Evolutionary conservation across 345 rosid genomes (phyloP).

Genomic region (Syzygium aromaticum): DNA sequence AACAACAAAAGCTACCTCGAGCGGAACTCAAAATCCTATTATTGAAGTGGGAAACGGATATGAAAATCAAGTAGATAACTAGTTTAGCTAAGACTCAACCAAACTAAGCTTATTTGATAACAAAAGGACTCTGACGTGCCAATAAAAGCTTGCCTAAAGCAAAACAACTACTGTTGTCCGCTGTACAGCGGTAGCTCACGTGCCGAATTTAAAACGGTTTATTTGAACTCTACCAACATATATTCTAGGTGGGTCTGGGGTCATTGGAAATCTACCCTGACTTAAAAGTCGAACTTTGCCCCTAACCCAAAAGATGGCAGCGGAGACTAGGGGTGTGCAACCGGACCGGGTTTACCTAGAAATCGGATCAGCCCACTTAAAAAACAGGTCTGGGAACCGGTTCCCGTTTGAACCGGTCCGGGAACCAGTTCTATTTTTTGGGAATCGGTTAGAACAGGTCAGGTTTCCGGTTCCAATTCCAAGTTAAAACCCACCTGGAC

Average conservation of each 20-base stretch:
- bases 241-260: not conserved
- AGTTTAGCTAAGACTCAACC: not conserved
- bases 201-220: not conserved
- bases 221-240: not conserved
- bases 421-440: no score
- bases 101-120: not conserved
- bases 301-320: not conserved
- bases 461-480: no score
- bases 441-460: no score
- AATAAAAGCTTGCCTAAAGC: not conserved
- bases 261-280: not conserved
- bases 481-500: no score
- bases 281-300: not conserved
- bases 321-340: no score
- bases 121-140: not conserved
- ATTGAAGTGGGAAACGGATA: not conserved
- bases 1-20: not conserved
- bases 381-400: no score
- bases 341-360: no score
- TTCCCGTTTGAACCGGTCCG: no score
- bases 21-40: not conserved
- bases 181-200: not conserved
- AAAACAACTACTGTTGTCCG: not conserved
- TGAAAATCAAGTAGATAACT: not conserved
- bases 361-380: no score